phyloP scores from a whole-genome alignment of 805 yeast species.

The Jamesozyma jinghongensis region DNA sequence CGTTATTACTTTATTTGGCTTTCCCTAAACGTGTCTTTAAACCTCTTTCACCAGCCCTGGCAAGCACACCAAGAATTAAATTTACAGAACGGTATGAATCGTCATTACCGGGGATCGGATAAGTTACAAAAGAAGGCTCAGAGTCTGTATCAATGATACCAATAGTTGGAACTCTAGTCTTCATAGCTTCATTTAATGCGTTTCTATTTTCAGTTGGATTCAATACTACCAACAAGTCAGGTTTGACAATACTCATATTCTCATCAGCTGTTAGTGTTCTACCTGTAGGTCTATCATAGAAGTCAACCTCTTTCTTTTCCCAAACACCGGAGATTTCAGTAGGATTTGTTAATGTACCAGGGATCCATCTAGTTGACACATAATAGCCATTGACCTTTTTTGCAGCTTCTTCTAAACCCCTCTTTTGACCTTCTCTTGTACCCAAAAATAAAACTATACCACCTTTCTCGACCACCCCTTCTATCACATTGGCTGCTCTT shows the following conservation, averaged over 20 bases:
- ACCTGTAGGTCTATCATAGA: slow-evolving; percentile 58
- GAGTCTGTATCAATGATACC: slow-evolving; percentile 91
- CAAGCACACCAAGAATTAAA: slow-evolving; percentile 71
- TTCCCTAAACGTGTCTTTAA: slow-evolving; percentile 44
- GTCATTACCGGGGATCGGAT: slow-evolving; percentile 95
- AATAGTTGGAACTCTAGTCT: slow-evolving; percentile 79
- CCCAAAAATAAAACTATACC: slow-evolving; percentile 84
- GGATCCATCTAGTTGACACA: slow-evolving; percentile 82
- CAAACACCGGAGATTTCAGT: slow-evolving; percentile 49
- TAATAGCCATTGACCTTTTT: slow-evolving; percentile 67
- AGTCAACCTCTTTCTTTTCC: slow-evolving; percentile 68
- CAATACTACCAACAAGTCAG: slow-evolving; percentile 78
- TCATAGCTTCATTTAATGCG: slow-evolving; percentile 72
- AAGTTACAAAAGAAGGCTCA: slow-evolving; percentile 82
- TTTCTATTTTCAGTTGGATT: slow-evolving; percentile 83
- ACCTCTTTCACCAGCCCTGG: slow-evolving; percentile 80
- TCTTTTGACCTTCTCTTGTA: slow-evolving; percentile 66
- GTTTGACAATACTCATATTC: slow-evolving; percentile 54
- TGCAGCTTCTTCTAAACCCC: slow-evolving; percentile 74
- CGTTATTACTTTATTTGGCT: background rate
- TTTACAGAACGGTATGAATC: slow-evolving; percentile 78
- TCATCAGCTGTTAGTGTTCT: slow-evolving; percentile 46
- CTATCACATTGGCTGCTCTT: slow-evolving; percentile 76
- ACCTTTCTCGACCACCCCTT: slow-evolving; percentile 74
- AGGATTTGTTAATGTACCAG: slow-evolving; percentile 88